A percentile compares a stretch with the other conserved stretches of the same genome.
Conservation (phyloP, 805 yeast genomes). For the Wickerhamiella musiphila region DNA sequence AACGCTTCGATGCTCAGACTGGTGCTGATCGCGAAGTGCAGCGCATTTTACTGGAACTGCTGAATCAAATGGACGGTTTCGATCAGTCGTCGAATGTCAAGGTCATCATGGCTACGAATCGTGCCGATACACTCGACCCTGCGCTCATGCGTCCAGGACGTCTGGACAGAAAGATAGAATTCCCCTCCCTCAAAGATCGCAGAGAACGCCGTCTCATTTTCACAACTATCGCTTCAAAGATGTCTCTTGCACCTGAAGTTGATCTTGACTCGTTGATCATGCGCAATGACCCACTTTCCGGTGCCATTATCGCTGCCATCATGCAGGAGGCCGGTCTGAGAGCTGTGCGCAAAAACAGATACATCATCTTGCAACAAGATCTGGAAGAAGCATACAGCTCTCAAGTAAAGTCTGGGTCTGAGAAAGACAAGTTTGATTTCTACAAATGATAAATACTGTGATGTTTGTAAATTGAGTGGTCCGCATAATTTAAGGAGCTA, state of each 20-base stretch:
- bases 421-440: conserved; percentile 94
- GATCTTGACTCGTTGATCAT: conserved; percentile 88
- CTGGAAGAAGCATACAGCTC: conserved; percentile 94
- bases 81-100: conserved; percentile 91
- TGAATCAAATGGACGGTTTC: conserved; percentile 98
- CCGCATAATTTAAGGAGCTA: too few relatives aligned
- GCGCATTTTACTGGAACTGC: conserved; percentile 84
- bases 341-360: conserved; percentile 95
- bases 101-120: conserved; percentile 97
- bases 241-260: conserved; percentile 96
- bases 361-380: conserved; percentile 89
- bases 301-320: conserved; percentile 92
- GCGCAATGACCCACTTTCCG: conserved; percentile 92
- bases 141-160: conserved; percentile 97
- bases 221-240: conserved; percentile 86
- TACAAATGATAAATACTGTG: conserved; percentile 39
- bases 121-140: conserved; percentile 98
- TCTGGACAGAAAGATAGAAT: conserved; percentile 93
- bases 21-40: conserved; percentile 99
- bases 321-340: conserved; percentile 99
- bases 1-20: conserved; percentile 97
- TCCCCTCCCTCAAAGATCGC: conserved; percentile 89
- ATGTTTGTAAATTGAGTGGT: background rate
- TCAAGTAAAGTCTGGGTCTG: conserved; percentile 90
- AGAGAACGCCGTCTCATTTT: conserved; percentile 95